These are phyloP conservation scores for Endothia cerciana DNA, from an alignment of 2,329 filamentous ascomycete species.

Conservation along the genomic window DNA sequence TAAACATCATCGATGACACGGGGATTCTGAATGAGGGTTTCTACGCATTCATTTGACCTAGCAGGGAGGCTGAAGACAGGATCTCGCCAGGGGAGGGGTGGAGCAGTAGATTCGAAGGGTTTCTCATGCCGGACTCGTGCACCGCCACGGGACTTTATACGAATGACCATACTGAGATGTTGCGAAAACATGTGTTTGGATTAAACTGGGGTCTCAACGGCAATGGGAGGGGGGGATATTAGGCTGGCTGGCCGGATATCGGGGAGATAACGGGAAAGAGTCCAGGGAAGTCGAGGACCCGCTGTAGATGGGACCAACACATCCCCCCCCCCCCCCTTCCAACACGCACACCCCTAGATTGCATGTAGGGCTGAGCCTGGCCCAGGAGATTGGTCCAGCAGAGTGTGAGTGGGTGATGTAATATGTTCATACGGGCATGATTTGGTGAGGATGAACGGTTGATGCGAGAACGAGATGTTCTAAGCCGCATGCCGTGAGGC, in stretches of 20 bases:
- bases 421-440: background rate
- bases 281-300: background rate
- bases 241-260: background rate
- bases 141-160: no score
- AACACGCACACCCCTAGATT: no score
- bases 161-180: no score
- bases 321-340: background rate
- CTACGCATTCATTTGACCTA: no score
- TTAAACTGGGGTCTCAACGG: no score
- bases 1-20: no score
- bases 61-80: no score
- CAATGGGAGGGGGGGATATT: background rate
- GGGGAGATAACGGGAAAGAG: background rate
- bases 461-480: background rate
- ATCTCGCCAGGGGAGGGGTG: no score
- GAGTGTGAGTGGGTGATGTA: background rate
- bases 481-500: background rate
- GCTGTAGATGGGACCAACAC: background rate
- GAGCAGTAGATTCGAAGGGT: no score
- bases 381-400: background rate
- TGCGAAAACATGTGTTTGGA: no score
- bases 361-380: background rate
- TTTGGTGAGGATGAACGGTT: background rate
- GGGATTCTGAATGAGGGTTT: no score
- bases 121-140: no score